Base-by-base conservation (phyloP, 805 yeast genomes). In the Teunomyces pallodes region DNA sequence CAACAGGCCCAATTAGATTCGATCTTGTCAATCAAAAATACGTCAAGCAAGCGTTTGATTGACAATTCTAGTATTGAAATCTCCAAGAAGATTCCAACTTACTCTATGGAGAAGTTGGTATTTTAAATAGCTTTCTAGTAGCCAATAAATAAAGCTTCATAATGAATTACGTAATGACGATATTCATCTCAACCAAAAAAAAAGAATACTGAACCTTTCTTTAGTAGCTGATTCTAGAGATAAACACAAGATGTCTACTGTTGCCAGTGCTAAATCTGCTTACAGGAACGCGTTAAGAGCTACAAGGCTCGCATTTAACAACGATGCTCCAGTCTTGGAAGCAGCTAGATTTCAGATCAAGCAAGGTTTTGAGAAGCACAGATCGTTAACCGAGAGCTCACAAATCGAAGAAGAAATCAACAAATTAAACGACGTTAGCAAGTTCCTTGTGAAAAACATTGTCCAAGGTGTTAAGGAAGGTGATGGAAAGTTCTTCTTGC, bases 381-480 rank as follows among this genome's bases (percentile, higher is more conserved):
- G 54, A 27, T 20, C 48, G 8, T 58, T 69, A 26, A 43, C 43
- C 2, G 51, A 51, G 17, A 36, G 46, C n/a, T 54, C 51, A n/a
- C 44, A 57, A 40, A 54, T 55, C 6, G 54, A 53, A 9, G 67
- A 84, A 42, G 81, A 78, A 46, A 77, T 81, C 32, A 65, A 70
- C 12, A 72, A 79, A 47, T 69, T 90, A 49, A 78, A 83, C 46
- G 91, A 84, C 13, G 86, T 92, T n/a, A 81, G 91, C 1, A 62
- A 65, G 36, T 85, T 90, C 53, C 71, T 92, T 49, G 73, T 79
- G 43, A 73, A 76, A 49, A 92, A 92, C 64, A 75, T 92, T n/a
- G 97, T 92, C 3, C 99, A 92, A 68, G 98, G 96, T 6, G 72
- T 68, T 51, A 76, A 69, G 56, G 41, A 45, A 10, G 76, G 73